Conservation (phyloP, 2,329 filamentous ascomycete genomes). For the Ophiostoma fasciatum region DNA sequence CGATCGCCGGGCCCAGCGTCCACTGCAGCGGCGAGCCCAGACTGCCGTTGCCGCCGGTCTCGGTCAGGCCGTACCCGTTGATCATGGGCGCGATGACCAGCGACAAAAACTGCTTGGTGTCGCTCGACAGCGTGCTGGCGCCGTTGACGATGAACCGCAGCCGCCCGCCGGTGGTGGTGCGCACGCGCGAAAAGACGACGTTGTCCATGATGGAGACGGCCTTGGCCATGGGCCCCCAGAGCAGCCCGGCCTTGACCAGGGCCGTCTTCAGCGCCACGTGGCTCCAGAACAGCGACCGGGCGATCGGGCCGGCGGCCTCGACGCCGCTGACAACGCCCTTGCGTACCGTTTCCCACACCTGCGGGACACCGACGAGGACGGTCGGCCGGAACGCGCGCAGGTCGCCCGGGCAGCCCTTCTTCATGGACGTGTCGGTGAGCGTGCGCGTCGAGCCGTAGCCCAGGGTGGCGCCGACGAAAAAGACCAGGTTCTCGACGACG, state of each 20-base stretch:
- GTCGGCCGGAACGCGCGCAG: constrained; percentile 86
- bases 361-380: constrained; percentile 84
- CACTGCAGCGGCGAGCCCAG: constrained; percentile 74
- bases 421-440: constrained; percentile 66
- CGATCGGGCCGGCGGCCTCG: constrained; percentile 52
- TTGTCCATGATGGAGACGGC: constrained; percentile 47
- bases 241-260: constrained; percentile 39
- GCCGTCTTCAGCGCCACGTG: constrained; percentile 45
- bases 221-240: constrained; percentile 38
- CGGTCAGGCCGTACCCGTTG: constrained; percentile 82
- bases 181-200: constrained; percentile 82
- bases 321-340: constrained; percentile 82
- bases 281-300: constrained; percentile 64
- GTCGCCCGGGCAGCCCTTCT: constrained; percentile 75
- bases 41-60: constrained; percentile 76
- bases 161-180: constrained; percentile 74
- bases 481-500: constrained; percentile 78
- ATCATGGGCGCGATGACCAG: constrained; percentile 92
- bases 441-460: constrained; percentile 89
- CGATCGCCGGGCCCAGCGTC: constrained; percentile 61
- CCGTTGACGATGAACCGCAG: constrained; percentile 90
- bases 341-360: constrained; percentile 93
- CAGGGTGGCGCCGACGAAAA: constrained; percentile 82
- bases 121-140: constrained; percentile 75
- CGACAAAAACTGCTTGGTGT: constrained; percentile 82